Conservation (phyloP, 192 early-diverging fungal species). For the Pilaira anomala region DNA sequence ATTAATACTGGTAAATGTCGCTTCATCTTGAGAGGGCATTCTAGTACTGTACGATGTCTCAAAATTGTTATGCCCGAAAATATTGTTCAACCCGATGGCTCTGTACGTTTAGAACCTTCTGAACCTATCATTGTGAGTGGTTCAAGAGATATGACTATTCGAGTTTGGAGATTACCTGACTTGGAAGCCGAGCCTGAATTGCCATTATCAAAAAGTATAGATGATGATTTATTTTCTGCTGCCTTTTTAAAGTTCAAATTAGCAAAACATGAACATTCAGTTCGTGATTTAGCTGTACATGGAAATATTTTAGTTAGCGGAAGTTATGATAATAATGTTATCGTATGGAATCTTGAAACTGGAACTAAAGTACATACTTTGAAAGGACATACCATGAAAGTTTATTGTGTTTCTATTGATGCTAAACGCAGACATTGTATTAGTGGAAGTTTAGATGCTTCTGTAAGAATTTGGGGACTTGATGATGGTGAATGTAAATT, state of each 20-base stretch:
- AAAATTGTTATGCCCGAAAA: conserved; percentile 79
- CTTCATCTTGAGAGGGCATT: conserved; percentile 91
- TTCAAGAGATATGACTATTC: conserved; percentile 85
- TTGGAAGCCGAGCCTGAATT: conserved; percentile 10
- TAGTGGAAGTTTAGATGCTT: conserved; percentile 92
- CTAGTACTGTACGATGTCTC: conserved; percentile 91
- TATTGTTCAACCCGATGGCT: conserved; percentile 42
- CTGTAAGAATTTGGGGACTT: conserved; percentile 89
- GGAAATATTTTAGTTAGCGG: conserved; percentile 89
- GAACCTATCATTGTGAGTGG: conserved; percentile 91
- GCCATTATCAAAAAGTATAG: not conserved
- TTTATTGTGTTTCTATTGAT: conserved; percentile 89
- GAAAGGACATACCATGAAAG: conserved; percentile 87
- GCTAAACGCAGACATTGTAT: conserved; percentile 80
- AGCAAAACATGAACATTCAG: conserved; percentile 79
- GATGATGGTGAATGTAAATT: conserved; percentile 74
- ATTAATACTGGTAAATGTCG: conserved; percentile 85
- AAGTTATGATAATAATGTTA: conserved; percentile 84
- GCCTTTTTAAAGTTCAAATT: conserved; percentile 76
- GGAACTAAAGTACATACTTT: conserved; percentile 67
- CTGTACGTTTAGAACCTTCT: conserved; percentile 53
- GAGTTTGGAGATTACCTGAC: conserved; percentile 85
- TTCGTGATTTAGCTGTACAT: conserved; percentile 85
- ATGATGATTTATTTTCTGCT: conserved; percentile 49
- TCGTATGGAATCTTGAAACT: conserved; percentile 82